Percentiles rank a stretch among this genome's conserved stretches.
These are phyloP conservation scores for Fusarium gaditjirri DNA, from an alignment of 2,329 filamentous ascomycete species.

Conservation along the genomic window DNA sequence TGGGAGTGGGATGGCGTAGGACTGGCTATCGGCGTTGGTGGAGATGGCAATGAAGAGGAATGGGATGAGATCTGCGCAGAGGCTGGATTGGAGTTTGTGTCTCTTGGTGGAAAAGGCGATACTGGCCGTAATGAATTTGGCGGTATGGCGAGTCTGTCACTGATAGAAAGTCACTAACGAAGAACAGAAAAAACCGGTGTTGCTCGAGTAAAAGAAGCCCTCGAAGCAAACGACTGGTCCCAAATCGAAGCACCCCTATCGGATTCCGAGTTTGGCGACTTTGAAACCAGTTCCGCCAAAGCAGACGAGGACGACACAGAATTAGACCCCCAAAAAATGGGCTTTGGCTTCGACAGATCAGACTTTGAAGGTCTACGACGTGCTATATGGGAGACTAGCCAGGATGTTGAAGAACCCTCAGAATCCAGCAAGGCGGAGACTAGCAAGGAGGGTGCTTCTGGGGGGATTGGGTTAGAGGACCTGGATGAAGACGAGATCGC, in stretches of 20 bases:
- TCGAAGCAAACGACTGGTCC: conserved; percentile 75
- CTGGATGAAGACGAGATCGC: conserved; percentile 64
- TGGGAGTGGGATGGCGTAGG: conserved; percentile 73
- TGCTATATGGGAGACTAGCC: conserved; percentile 61
- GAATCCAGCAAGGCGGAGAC: conserved; percentile 19
- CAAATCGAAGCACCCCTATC: conserved; percentile 43
- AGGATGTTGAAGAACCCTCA: conserved; percentile 30
- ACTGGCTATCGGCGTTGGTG: conserved; percentile 67
- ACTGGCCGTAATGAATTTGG: conserved; percentile 66
- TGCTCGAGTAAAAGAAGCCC: conserved; percentile 67
- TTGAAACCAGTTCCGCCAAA: conserved; percentile 50
- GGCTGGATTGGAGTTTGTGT: conserved; percentile 71
- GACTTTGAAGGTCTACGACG: conserved; percentile 64
- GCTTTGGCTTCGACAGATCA: conserved; percentile 62
- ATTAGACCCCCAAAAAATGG: conserved; percentile 59
- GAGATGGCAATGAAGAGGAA: conserved; percentile 59
- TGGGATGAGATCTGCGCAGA: conserved; percentile 71
- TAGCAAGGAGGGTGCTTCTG: conserved; percentile 17
- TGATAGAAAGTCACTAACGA: conserved; percentile 29
- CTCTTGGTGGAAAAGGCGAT: conserved; percentile 55
- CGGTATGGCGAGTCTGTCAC: conserved; percentile 52
- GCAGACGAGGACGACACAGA: conserved; percentile 47
- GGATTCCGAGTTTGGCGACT: conserved; percentile 47
- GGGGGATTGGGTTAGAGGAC: conserved; percentile 50
- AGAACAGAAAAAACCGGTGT: conserved; percentile 67